Base-by-base conservation (phyloP, 164 flowering plant species). In the Vitis riparia region DNA sequence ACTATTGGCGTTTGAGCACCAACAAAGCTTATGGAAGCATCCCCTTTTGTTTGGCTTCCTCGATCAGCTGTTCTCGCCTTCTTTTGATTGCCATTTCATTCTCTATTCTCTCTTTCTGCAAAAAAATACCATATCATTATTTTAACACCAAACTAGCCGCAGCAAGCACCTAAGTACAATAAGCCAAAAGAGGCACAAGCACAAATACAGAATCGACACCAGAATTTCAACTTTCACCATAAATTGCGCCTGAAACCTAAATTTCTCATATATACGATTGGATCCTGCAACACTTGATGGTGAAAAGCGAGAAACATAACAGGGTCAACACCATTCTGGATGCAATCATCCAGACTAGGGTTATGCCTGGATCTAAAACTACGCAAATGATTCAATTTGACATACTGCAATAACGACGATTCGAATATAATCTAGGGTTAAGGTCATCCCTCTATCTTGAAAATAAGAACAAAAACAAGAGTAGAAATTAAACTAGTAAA, bases 21-120 rank as follows among this genome's bases (percentile, higher is more conserved):
- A 5, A 5, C 44, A 37, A 37, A 37, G 53, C 17, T 85, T 65
- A 86, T 15, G 86, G 86, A 68, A 81, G 77, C 68, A 89, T 51
- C 47, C 86, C 91, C 63, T 61, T 80, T 66, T 84, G 76, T 37
- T 73, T 80, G 62, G 79, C 83, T 67, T 83, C 76, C 55, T 65
- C 74, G 65, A 85, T 60, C 30, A 87, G 65, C 69, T 85, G 79
- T 52, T 82, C 82, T 53, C 84, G 75, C 57, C 84, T 80, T 71
- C 85, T 82, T 74, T 74, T 85, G 63, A 90, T 78, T 83, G 85
- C 86, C 61, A 75, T 83, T 75, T 88, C 89, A 78, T 71, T 80
- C 77, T 85, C 86, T 80, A 84, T 13, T 67, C 81, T 78, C 68
- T 90, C 94, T 71, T 76, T n/a, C 91, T 90, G 86, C 67, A 74